Base-by-base conservation (phyloP, 768 basidiomycete species). In the Hemileccinum rubropunctum region DNA sequence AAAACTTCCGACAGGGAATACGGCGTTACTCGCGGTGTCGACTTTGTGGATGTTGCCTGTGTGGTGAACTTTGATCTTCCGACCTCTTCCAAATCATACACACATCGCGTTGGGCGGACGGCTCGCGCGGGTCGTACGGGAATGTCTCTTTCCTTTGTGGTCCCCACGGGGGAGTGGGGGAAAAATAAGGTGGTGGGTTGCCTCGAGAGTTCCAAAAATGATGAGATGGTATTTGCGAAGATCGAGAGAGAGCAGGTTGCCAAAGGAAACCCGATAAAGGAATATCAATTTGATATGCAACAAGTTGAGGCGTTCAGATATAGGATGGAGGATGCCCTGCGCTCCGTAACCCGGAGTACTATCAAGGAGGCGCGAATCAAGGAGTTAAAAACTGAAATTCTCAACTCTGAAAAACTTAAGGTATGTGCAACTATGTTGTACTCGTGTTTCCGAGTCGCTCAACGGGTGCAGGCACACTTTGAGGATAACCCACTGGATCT, bases 41-140 rank as follows among this genome's bases (percentile, higher is more conserved):
- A 99, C 70, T 99, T 99, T 67, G 79, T 98, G 54, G 90, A 97
- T 57, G 97, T 98, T 48, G 84, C 94, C 10, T 98, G 95, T 59
- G 95, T 99, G 3, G 80, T 99, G 66, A 99, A 99, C 73, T 99
- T 98, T 69, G 97, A 99, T 69, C 78, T 98, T n/a, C 97, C 97
- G 1, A 74, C 82, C 1, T 86, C 92, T 0, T 79, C 90, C 4
- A 85, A 84, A 15, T 81, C 93, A 12, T 99, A 99, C 64, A 94
- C 90, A 0, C 97, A 99, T 66, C 86, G 97, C 42, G 88, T 98
- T 14, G 97, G 97, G 12, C 84, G 97, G 21, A 99, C 97, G 0
- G 97, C 97, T 13, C 90, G 97, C 18, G 97, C 95, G 0, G 97
- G 97, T 1, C 84, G 91, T 27, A 85, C 90, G 1, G 97, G 97